phyloP scores from a whole-genome alignment of 768 basidiomycete genomes.

The Phaeotremella skinneri region DNA sequence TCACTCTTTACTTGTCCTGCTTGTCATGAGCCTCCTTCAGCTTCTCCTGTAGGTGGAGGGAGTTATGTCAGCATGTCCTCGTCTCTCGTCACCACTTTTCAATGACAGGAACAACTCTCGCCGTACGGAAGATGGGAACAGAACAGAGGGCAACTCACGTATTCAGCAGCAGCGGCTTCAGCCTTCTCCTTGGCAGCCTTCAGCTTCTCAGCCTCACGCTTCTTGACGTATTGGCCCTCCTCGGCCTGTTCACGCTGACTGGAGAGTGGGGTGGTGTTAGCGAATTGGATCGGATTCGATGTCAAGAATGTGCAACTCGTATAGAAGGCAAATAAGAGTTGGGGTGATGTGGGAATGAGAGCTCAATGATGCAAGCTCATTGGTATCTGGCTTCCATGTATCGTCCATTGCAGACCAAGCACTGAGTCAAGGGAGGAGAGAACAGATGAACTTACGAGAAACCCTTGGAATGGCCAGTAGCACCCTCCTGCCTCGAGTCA shows the following conservation, averaged over 20 bases:
- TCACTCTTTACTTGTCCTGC: conserved; percentile 6
- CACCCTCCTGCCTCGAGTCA: conserved; percentile 35
- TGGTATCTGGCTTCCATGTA: neutral
- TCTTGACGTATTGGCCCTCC: conserved; percentile 45
- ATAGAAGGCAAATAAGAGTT: neutral
- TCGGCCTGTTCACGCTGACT: conserved; percentile 45
- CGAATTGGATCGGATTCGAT: neutral
- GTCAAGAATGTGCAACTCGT: neutral
- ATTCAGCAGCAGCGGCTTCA: conserved; percentile 36
- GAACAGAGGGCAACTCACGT: conserved; percentile 35
- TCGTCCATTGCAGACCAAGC: neutral
- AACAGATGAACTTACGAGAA: conserved; percentile 36
- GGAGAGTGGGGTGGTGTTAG: neutral
- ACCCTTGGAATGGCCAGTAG: conserved; percentile 42
- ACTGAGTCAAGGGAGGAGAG: neutral
- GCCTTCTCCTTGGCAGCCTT: conserved; percentile 38
- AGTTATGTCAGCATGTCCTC: conserved; percentile 3
- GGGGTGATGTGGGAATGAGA: neutral
- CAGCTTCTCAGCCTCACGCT: conserved; percentile 37
- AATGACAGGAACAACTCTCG: neutral
- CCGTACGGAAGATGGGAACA: neutral
- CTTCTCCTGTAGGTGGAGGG: conserved; percentile 20
- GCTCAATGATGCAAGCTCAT: neutral
- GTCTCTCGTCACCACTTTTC: neutral
- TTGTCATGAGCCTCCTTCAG: conserved; percentile 33